Evolutionary conservation across 2,329 filamentous ascomycete genomes (phyloP).

Genomic region (Mycosphaerella sp.): DNA sequence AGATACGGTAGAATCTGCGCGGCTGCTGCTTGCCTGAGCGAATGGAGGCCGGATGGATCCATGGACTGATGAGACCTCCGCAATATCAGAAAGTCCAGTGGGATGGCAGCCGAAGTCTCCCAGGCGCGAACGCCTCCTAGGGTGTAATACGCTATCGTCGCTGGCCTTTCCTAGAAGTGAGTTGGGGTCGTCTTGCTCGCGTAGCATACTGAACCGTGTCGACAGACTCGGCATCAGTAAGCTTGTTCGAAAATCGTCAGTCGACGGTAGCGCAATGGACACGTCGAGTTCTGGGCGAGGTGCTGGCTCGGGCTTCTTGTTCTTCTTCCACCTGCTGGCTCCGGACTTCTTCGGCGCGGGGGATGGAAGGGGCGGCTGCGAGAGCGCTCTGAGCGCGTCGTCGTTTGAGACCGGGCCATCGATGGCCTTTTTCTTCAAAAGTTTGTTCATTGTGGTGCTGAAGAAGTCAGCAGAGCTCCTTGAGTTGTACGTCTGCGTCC

Average conservation of each 20-base stretch:
- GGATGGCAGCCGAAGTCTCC: constrained; percentile 60
- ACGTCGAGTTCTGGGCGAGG: constrained; percentile 63
- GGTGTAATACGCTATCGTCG: constrained; percentile 85
- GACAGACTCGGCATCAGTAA: constrained; percentile 92
- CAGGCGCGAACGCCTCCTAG: constrained; percentile 72
- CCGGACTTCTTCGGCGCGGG: constrained; percentile 29
- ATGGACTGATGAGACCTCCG: constrained; percentile 77
- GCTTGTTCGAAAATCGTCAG: constrained; percentile 90
- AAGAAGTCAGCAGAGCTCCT: constrained; percentile 18
- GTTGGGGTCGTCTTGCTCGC: constrained; percentile 86
- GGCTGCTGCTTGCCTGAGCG: constrained; percentile 46
- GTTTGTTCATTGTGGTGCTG: constrained; percentile 61
- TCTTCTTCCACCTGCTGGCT: constrained; percentile 39
- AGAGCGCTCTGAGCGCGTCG: constrained; percentile 18
- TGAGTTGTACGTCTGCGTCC: constrained; percentile 1
- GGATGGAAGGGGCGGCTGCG: constrained; percentile 22
- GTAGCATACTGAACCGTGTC: constrained; percentile 91
- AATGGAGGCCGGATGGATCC: constrained; percentile 55
- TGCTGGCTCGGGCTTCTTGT: constrained; percentile 48
- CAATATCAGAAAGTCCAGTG: constrained; percentile 68
- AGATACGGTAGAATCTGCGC: constrained; percentile 53
- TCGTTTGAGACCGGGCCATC: constrained; percentile 42
- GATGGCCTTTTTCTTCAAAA: constrained; percentile 66
- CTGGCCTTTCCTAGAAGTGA: constrained; percentile 89
- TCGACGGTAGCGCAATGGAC: constrained; percentile 64